These are phyloP conservation scores for Gracilariopsis chorda DNA, from an alignment of 23 red algal genomes.

Conservation along the genomic window DNA sequence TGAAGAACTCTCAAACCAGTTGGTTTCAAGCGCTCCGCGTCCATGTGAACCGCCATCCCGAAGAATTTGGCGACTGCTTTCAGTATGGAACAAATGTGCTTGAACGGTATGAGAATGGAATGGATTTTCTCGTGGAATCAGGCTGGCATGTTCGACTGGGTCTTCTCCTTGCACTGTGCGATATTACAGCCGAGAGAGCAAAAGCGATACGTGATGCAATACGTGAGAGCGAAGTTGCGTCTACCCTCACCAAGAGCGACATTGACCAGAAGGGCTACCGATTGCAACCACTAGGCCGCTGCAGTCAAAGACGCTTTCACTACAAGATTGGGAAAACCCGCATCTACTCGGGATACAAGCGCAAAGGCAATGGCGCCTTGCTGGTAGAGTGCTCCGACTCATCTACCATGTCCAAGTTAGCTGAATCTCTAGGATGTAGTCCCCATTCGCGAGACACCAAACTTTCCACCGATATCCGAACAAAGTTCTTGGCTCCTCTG, in stretches of 20 bases:
- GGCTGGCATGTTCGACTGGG: constrained; percentile 44
- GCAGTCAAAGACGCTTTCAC: constrained; percentile 34
- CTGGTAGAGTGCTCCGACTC: constrained; percentile 57
- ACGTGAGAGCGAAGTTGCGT: background rate
- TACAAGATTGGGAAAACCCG: constrained; percentile 34
- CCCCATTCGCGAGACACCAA: background rate
- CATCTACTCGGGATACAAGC: constrained; percentile 66
- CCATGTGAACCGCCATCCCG: background rate
- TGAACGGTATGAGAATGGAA: constrained; percentile 5
- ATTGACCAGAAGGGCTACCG: constrained; percentile 21
- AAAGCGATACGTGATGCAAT: constrained; percentile 29
- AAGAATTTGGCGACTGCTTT: constrained; percentile 32
- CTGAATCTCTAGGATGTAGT: background rate
- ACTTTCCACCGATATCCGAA: constrained; percentile 18
- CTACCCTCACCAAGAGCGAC: background rate
- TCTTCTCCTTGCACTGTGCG: constrained; percentile 40
- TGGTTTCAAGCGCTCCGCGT: constrained; percentile 38
- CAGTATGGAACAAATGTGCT: background rate
- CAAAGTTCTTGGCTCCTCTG: constrained; percentile 2
- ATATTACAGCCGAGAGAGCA: constrained; percentile 27
- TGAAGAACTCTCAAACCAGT: background rate
- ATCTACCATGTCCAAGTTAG: background rate
- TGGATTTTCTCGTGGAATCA: constrained; percentile 18
- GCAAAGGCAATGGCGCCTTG: constrained; percentile 43
- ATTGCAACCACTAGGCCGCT: constrained; percentile 39